Evolutionary conservation across 768 basidiomycete genomes (phyloP).

Genomic region (Amanita thiersii): DNA sequence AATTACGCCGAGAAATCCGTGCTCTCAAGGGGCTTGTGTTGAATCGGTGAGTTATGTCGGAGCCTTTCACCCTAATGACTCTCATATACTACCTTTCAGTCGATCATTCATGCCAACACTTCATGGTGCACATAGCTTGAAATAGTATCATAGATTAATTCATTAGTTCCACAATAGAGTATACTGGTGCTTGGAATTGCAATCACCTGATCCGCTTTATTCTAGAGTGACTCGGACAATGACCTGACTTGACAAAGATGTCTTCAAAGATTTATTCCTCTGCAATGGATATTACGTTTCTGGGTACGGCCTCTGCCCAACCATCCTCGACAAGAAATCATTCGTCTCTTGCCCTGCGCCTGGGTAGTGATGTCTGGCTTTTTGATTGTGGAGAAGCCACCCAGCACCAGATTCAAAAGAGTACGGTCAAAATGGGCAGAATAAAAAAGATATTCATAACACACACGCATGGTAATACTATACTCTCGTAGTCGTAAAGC

Average conservation of each 20-base stretch:
- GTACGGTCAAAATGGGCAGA: slow-evolving; percentile 66
- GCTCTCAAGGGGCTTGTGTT: slow-evolving; percentile 74
- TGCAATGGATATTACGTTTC: slow-evolving; percentile 56
- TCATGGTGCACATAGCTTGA: slow-evolving; percentile 18
- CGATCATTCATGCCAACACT: slow-evolving; percentile 32
- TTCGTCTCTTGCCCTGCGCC: slow-evolving; percentile 60
- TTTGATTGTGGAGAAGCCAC: slow-evolving; percentile 86
- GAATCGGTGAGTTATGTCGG: slow-evolving; percentile 45
- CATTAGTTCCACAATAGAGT: slow-evolving; percentile 1
- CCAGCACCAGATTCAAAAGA: slow-evolving; percentile 69
- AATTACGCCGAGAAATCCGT: slow-evolving; percentile 64
- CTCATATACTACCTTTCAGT: slow-evolving; percentile 14
- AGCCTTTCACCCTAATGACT: not conserved
- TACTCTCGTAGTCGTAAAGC: not conserved
- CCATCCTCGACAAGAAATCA: slow-evolving; percentile 76
- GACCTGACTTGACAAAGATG: no score
- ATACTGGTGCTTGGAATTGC: no score
- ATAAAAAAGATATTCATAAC: slow-evolving; percentile 84
- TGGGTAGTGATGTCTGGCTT: slow-evolving; percentile 69
- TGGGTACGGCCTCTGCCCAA: slow-evolving; percentile 77
- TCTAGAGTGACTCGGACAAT: no score
- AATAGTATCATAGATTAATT: no score
- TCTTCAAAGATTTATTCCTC: no score
- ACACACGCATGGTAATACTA: slow-evolving; percentile 68
- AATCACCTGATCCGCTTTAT: no score